Conservation (phyloP, 805 yeast species). For the Isabelozyma rhagii region DNA sequence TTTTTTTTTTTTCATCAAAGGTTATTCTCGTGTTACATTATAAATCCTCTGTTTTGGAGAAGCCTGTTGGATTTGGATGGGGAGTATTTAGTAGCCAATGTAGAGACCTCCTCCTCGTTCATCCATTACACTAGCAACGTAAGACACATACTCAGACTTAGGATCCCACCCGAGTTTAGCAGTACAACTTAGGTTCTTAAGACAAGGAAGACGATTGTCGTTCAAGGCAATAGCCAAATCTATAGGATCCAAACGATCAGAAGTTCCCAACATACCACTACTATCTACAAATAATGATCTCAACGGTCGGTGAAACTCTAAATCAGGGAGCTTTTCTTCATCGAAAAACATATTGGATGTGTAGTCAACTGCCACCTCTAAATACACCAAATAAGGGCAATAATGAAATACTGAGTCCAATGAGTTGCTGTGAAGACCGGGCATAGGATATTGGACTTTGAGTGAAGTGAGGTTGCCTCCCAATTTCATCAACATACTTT, state of each 20-base stretch:
- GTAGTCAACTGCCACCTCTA: conserved; percentile 81
- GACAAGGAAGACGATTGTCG: conserved; percentile 70
- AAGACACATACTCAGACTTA: conserved; percentile 31
- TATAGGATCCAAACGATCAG: conserved; percentile 79
- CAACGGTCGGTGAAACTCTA: conserved; percentile 44
- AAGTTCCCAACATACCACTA: conserved; percentile 83
- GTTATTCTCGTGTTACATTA: no score
- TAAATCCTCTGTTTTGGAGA: no score
- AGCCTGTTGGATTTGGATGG: no score
- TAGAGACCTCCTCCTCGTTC: conserved; percentile 78
- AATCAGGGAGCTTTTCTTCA: conserved; percentile 24
- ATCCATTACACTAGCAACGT: conserved; percentile 66
- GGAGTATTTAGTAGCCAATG: conserved; percentile 30
- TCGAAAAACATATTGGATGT: conserved; percentile 44
- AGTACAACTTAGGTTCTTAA: conserved; percentile 64
- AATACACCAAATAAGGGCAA: conserved; percentile 67
- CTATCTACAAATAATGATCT: conserved; percentile 69
- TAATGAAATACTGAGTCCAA: conserved; percentile 69
- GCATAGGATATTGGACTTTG: conserved; percentile 85
- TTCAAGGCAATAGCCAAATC: conserved; percentile 82
- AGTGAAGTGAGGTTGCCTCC: conserved; percentile 66
- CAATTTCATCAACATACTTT: conserved; percentile 54
- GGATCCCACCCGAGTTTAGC: conserved; percentile 86
- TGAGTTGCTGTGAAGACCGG: conserved; percentile 63
- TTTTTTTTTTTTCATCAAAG: no score